These are phyloP conservation scores for Diaporthe sp. DNA, from an alignment of 2,329 filamentous ascomycete species.

Conservation along the genomic window DNA sequence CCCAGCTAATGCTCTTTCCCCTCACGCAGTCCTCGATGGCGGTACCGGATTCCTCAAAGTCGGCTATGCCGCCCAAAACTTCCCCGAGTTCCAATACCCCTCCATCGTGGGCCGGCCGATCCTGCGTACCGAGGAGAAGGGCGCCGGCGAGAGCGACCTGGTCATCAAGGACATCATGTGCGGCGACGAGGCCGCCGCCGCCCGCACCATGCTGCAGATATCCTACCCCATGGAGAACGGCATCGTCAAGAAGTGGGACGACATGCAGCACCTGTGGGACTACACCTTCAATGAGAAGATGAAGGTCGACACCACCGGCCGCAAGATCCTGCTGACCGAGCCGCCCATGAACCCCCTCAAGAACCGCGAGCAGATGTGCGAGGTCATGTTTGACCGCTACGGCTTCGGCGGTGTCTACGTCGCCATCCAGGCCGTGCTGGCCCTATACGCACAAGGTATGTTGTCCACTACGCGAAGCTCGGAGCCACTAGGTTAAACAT, in stretches of 20 bases:
- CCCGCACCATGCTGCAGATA: constrained; percentile 97
- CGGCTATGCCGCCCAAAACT: constrained; percentile 99
- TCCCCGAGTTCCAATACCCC: constrained; percentile 98
- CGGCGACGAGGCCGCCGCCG: constrained; percentile 96
- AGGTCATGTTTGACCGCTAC: constrained; percentile 99
- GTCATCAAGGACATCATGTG: constrained; percentile 99
- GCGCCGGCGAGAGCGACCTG: constrained; percentile 63
- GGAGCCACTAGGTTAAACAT: not conserved
- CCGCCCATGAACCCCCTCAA: constrained; percentile 97
- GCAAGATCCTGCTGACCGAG: constrained; percentile 97
- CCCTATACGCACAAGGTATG: constrained; percentile 93
- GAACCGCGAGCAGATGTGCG: constrained; percentile 98
- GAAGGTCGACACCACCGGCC: constrained; percentile 88
- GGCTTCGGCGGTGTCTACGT: constrained; percentile 97
- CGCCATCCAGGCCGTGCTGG: constrained; percentile 96
- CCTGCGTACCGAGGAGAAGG: constrained; percentile 91
- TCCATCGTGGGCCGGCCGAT: constrained; percentile 99
- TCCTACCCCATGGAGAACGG: constrained; percentile 99
- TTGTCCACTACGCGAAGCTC: constrained; percentile 30
- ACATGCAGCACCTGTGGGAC: constrained; percentile 99
- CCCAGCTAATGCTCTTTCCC: constrained; percentile 26
- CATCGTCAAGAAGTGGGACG: constrained; percentile 99
- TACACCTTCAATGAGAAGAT: constrained; percentile 99
- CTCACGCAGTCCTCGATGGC: constrained; percentile 89
- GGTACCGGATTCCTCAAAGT: constrained; percentile 99